These are phyloP conservation scores for Kockiozyma suomiensis DNA, from an alignment of 805 yeast species.

Conservation along the genomic window DNA sequence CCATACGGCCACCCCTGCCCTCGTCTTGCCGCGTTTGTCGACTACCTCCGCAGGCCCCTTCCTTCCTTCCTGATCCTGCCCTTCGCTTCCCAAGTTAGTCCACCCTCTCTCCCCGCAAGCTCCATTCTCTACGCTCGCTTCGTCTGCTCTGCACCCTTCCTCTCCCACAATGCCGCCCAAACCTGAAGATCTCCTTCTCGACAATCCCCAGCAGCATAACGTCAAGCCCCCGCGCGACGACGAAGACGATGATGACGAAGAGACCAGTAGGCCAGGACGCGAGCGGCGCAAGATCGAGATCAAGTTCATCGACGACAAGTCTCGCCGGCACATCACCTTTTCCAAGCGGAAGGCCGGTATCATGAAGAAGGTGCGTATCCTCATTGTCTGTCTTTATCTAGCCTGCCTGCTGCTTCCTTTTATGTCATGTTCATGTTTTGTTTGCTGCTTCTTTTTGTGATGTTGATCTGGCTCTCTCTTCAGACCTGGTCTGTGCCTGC, in stretches of 20 bases:
- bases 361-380: slow-evolving; percentile 69
- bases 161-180: slow-evolving; percentile 14
- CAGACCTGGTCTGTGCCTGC: not conserved
- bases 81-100: slow-evolving; percentile 14
- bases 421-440: not conserved
- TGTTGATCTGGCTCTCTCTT: not conserved
- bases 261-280: slow-evolving; percentile 46
- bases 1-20: slow-evolving; percentile 8
- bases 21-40: slow-evolving; percentile 21
- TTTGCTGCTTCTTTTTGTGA: not conserved
- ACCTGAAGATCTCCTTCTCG: slow-evolving; percentile 19
- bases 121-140: slow-evolving; percentile 4
- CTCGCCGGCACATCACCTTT: slow-evolving; percentile 96
- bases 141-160: not conserved
- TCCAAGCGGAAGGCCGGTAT: slow-evolving; percentile 98
- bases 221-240: slow-evolving; percentile 35
- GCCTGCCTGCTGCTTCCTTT: not conserved
- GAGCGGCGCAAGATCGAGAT: slow-evolving; percentile 92
- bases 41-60: slow-evolving; percentile 17
- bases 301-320: slow-evolving; percentile 95
- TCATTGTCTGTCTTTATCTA: not conserved
- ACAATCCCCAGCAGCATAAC: slow-evolving; percentile 22
- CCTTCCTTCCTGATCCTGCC: slow-evolving; percentile 26
- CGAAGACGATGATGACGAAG: slow-evolving; percentile 54
- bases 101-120: not conserved